A percentile compares a stretch with the other conserved stretches of the same genome.
Evolutionary conservation across 306 rosid genomes (phyloP).

Genomic region (Rubus idaeus): DNA sequence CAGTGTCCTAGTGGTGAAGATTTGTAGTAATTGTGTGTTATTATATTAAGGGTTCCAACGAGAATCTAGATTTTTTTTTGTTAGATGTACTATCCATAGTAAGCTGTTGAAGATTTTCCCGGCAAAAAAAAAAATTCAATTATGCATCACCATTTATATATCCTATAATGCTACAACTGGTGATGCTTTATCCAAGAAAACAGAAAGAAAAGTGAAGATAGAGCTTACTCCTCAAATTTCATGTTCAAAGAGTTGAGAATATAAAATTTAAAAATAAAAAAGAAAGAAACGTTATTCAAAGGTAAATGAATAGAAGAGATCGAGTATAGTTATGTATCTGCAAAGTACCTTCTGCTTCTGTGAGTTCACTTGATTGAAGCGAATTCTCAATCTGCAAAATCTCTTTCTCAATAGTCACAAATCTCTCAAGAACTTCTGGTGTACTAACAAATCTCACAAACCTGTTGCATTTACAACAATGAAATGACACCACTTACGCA

Average conservation of each 20-base stretch:
- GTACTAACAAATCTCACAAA: constrained; percentile 88
- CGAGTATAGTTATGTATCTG: constrained; percentile 13
- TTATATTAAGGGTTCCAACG: not conserved
- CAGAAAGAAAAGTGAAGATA: too few relatives aligned
- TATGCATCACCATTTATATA: too few relatives aligned
- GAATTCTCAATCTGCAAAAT: constrained; percentile 90
- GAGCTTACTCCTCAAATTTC: not conserved
- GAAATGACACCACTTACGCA: not conserved
- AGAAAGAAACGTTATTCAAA: not conserved
- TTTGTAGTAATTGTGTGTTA: not conserved
- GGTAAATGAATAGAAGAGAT: constrained; percentile 1
- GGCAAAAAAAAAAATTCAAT: too few relatives aligned
- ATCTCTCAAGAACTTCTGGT: constrained; percentile 94
- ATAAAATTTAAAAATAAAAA: too few relatives aligned
- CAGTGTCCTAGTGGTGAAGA: not conserved
- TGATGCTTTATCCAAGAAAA: not conserved
- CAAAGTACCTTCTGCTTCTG: constrained; percentile 64
- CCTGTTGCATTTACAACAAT: constrained; percentile 43
- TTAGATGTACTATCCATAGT: not conserved
- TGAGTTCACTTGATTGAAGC: constrained; percentile 56
- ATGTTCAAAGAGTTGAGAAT: too few relatives aligned
- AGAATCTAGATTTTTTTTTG: not conserved
- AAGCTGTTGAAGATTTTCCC: too few relatives aligned
- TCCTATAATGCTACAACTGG: not conserved
- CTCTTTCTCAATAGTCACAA: constrained; percentile 90